Percentiles rank a stretch among this genome's conserved stretches.
Evolutionary conservation across 2,329 filamentous ascomycete genomes (phyloP).

Genomic region (Sclerotinia trifoliorum): DNA sequence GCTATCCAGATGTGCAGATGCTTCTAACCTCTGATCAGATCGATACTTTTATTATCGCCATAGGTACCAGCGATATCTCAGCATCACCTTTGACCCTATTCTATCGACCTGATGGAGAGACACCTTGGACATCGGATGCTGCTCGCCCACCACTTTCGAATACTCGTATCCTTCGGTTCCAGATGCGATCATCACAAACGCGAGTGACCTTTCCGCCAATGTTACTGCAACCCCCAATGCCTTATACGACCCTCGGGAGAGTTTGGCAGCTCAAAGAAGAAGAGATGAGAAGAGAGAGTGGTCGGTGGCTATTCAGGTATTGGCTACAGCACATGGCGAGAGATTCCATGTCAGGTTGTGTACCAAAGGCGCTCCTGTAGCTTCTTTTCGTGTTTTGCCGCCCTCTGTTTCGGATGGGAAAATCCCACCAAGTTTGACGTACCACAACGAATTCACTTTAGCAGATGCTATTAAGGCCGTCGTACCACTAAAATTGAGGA

Average conservation of each 20-base stretch:
- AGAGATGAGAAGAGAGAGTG: constrained; percentile 27
- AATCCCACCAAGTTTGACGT: constrained; percentile 28
- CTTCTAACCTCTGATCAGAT: constrained; percentile 38
- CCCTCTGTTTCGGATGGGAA: constrained; percentile 2
- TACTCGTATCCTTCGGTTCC: constrained; percentile 40
- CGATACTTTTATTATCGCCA: constrained; percentile 39
- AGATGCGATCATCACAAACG: constrained; percentile 50
- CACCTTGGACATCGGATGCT: constrained; percentile 29
- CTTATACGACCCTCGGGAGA: constrained; percentile 44
- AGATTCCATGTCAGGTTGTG: neutral
- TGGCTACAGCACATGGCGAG: neutral
- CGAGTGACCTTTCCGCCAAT: constrained; percentile 54
- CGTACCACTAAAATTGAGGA: constrained; percentile 21
- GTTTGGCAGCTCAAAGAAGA: neutral
- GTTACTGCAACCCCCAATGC: constrained; percentile 59
- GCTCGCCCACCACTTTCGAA: constrained; percentile 29
- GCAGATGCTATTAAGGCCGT: constrained; percentile 19
- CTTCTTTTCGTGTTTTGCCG: neutral
- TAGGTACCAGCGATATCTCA: constrained; percentile 35
- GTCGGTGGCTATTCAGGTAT: constrained; percentile 20
- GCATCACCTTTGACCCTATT: constrained; percentile 35
- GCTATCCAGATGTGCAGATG: constrained; percentile 40
- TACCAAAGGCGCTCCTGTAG: neutral
- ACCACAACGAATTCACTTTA: constrained; percentile 32
- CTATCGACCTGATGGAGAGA: constrained; percentile 34